Evolutionary conservation across 2,329 filamentous ascomycete species (phyloP), one percentile per base, ranked within the genome.

Genomic region (Xylariaceae sp.): DNA sequence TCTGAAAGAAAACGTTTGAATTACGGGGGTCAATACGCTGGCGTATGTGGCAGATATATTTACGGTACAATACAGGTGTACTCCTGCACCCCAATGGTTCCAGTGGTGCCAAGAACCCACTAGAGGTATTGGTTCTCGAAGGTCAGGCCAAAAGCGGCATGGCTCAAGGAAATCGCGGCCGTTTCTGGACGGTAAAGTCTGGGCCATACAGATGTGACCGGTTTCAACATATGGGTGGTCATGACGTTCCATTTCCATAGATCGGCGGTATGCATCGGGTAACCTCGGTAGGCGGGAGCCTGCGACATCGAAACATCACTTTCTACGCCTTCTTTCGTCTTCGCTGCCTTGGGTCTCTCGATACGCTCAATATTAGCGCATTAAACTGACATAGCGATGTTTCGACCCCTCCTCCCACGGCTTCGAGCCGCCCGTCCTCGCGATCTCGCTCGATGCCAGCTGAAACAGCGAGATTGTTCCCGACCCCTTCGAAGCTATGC

Each of bases 401-500:
- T 24, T 11, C 51, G 54, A 36, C 45, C 50, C 21, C 24, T 49
- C 15, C 31, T 52, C 30, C 50, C 52, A 31, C 50, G 49, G 34
- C 36, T 49, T 23, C 48, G 47, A 12, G 31, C 41, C 26, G 14
- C 28, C 3, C 34, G 33, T 17, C 37, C 43, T 9, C 43, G 47
- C 16, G 38, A 51, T 34, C 43, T 44, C 27, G 26, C 43, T 26
- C 43, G 46, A 13, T 17, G 46, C 24, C 48, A 36, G 42, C 44
- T 33, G 23, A 33, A 36, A 35, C 39, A 30, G 17, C 47, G 44
- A 11, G 39, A 38, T 28, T 35, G 38, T 15, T 37, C 40, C 31
- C 39, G 21, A 11, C 29, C 8, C 14, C 18, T 14, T 14, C 51
- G 56, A 44, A 45, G 40, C 42, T 60, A 57, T 46, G 54, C 59